phyloP scores from a whole-genome alignment of 2,329 filamentous ascomycete species.

The Paecilomyces sp. region DNA sequence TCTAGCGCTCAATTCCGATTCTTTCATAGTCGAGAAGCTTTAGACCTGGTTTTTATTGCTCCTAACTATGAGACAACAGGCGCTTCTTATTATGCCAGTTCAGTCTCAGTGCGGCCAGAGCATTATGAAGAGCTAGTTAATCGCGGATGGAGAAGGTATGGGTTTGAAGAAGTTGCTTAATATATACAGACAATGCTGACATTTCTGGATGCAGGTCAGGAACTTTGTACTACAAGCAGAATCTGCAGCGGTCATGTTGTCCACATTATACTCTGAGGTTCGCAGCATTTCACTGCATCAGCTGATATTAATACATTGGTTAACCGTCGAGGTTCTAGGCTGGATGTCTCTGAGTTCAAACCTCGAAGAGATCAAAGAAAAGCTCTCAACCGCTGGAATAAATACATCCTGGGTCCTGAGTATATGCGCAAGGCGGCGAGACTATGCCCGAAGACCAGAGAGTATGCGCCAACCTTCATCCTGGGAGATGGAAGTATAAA shows the following conservation, averaged over 20 bases:
- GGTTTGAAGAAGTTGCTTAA: slow-evolving; percentile 1
- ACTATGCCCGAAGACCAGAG: slow-evolving; percentile 37
- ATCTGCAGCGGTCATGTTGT: slow-evolving; percentile 72
- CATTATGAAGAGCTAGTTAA: slow-evolving; percentile 44
- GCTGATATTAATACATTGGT: not conserved
- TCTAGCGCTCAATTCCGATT: not conserved
- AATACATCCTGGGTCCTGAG: slow-evolving; percentile 39
- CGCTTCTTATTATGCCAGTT: slow-evolving; percentile 41
- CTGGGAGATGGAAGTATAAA: not conserved
- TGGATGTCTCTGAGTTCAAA: slow-evolving; percentile 37
- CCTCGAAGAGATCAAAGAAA: slow-evolving; percentile 40
- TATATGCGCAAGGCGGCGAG: slow-evolving; percentile 40
- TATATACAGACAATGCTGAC: slow-evolving; percentile 1
- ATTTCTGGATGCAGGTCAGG: slow-evolving; percentile 32
- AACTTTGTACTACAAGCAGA: slow-evolving; percentile 44
- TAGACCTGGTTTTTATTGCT: slow-evolving; percentile 2
- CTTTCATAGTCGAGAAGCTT: slow-evolving; percentile 1
- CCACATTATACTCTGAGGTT: slow-evolving; percentile 62
- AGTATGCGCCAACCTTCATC: slow-evolving; percentile 20
- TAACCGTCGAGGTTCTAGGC: slow-evolving; percentile 15
- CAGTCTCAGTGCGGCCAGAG: slow-evolving; percentile 34
- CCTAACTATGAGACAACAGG: slow-evolving; percentile 20
- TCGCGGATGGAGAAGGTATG: slow-evolving; percentile 43
- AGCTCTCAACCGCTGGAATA: slow-evolving; percentile 43
- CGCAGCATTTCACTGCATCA: not conserved